A percentile compares a stretch with the other conserved stretches of the same genome.
These are phyloP conservation scores for Diplogelasinospora grovesii DNA, from an alignment of 495 filamentous ascomycete genomes.

Conservation along the genomic window DNA sequence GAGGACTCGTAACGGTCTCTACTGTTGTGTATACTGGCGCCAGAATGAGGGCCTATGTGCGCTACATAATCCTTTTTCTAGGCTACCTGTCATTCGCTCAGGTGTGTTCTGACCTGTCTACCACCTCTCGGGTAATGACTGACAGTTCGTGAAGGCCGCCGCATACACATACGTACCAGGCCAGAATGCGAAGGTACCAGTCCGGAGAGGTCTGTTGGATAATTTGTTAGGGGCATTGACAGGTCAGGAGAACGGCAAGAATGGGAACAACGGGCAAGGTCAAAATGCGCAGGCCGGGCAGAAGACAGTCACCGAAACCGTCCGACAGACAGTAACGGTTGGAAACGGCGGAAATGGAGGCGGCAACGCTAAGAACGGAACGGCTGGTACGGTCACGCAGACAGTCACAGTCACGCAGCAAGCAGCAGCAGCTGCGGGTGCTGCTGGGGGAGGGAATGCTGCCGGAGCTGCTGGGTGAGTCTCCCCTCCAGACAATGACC, in stretches of 20 bases:
- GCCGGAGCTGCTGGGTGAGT: slow-evolving; percentile 2
- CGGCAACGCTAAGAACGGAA: slow-evolving; percentile 20
- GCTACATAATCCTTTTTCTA: slow-evolving; percentile 26
- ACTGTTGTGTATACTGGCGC: too few species aligned
- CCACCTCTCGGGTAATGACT: background rate
- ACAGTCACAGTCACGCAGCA: slow-evolving; percentile 26
- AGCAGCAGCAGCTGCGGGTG: slow-evolving; percentile 6
- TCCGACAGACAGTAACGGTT: slow-evolving; percentile 27
- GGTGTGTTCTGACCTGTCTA: slow-evolving; percentile 20
- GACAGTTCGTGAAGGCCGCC: slow-evolving; percentile 25
- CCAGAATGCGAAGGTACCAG: slow-evolving; percentile 18
- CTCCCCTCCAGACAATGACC: background rate
- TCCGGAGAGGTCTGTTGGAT: slow-evolving; percentile 12
- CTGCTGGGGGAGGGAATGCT: slow-evolving; percentile 1
- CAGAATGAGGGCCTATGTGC: slow-evolving; percentile 34
- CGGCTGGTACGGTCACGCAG: slow-evolving; percentile 21
- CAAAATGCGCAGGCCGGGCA: slow-evolving; percentile 7
- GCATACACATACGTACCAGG: too few species aligned
- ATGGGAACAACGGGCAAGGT: background rate
- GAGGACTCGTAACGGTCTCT: too few species aligned
- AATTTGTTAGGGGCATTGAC: slow-evolving; percentile 19
- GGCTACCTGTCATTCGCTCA: slow-evolving; percentile 32
- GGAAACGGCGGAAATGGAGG: slow-evolving; percentile 17
- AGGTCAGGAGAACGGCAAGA: slow-evolving; percentile 10
- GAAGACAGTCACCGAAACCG: slow-evolving; percentile 34